A percentile compares a stretch with the other conserved stretches of the same genome.
These are phyloP conservation scores for Dalbergia cochinchinensis DNA, from an alignment of 306 rosid genomes.

Conservation along the genomic window DNA sequence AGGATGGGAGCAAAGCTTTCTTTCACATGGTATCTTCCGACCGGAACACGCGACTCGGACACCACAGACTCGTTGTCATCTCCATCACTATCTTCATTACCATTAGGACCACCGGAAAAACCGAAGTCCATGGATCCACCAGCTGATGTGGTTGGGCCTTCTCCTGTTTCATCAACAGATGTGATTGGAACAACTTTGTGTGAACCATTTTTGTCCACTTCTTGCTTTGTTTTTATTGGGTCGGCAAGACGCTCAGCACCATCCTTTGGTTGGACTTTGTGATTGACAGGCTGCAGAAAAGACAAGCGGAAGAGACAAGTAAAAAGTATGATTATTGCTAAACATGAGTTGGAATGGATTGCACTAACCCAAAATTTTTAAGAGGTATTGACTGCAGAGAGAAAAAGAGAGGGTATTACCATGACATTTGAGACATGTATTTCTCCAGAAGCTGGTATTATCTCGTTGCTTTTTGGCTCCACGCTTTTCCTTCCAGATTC, in stretches of 20 bases:
- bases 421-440: constrained; percentile 46
- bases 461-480: constrained; percentile 53
- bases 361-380: not conserved
- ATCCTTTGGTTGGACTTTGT: constrained; percentile 51
- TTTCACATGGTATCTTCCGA: constrained; percentile 88
- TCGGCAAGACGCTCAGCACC: not conserved
- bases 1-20: constrained; percentile 80
- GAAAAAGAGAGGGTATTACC: constrained; percentile 49
- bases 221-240: constrained; percentile 36
- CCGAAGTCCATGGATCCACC: constrained; percentile 56
- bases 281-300: constrained; percentile 58
- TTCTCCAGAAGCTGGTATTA: constrained; percentile 52
- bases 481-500: constrained; percentile 56
- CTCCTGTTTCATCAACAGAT: constrained; percentile 46
- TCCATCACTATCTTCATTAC: constrained; percentile 67
- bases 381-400: not conserved
- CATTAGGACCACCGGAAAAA: constrained; percentile 51
- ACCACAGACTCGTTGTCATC: constrained; percentile 64
- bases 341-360: not conserved
- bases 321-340: constrained; percentile 11
- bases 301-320: constrained; percentile 35
- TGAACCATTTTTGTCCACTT: constrained; percentile 43
- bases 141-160: constrained; percentile 40
- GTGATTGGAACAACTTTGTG: constrained; percentile 47
- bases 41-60: constrained; percentile 76